Evolutionary conservation across 1,284 basidiomycete genomes (phyloP).

Genomic region (Cutaneotrichosporon spelunceum): DNA sequence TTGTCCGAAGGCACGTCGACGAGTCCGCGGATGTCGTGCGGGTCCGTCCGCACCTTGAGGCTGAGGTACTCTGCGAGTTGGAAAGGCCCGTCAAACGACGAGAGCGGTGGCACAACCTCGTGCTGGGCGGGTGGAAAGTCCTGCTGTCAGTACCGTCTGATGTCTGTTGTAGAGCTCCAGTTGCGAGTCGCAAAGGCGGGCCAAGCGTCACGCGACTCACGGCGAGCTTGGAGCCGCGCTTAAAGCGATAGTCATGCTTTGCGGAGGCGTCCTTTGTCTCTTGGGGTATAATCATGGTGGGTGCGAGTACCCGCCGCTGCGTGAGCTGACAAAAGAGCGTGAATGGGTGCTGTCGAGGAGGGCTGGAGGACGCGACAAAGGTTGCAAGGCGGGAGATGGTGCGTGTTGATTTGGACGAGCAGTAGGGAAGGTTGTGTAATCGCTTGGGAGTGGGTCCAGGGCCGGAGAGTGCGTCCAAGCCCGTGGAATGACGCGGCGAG

Average conservation of each 20-base stretch:
- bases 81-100: conserved; percentile 74
- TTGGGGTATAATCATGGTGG: conserved; percentile 30
- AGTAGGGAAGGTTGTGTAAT: too few relatives aligned
- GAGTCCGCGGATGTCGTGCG: conserved; percentile 80
- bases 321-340: background rate
- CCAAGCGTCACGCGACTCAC: conserved; percentile 20
- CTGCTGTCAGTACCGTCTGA: conserved; percentile 17
- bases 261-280: conserved; percentile 11
- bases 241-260: conserved; percentile 27
- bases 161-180: background rate
- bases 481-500: too few relatives aligned
- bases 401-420: background rate
- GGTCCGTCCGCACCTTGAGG: conserved; percentile 74
- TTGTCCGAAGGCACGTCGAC: conserved; percentile 63
- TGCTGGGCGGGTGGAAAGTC: conserved; percentile 33
- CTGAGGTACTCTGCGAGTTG: conserved; percentile 94
- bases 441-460: too few relatives aligned
- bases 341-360: too few relatives aligned
- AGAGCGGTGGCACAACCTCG: conserved; percentile 36
- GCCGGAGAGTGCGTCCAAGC: too few relatives aligned
- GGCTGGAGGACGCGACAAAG: too few relatives aligned
- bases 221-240: conserved; percentile 32
- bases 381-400: background rate
- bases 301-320: conserved; percentile 4
- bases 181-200: background rate